Evolutionary conservation across 2,329 filamentous ascomycete species (phyloP), one percentile per base, ranked within the genome.

Genomic region (Diaporthe longicolla): DNA sequence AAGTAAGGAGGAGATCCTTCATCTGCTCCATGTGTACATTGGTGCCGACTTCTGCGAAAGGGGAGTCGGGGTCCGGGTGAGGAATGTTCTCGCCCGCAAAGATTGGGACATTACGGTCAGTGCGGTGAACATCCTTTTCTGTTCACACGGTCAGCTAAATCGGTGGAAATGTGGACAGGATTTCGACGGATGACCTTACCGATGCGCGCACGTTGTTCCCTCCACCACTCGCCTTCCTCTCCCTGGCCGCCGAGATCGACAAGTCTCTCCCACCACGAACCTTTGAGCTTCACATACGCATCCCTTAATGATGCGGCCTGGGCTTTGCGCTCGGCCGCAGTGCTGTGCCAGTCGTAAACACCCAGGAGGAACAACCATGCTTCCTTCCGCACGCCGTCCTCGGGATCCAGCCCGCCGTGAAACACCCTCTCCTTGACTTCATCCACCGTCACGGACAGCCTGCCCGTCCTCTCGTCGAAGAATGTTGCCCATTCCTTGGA

Each of bases 121-220:
- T 99, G 79, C 97, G 93, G 82, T 99, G 97, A 24, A 99, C 97
- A 81, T 99, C 97, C 85, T 99, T 99, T 83, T 99, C 97, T 98
- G 87, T 82, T 69, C 40, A 54, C 13, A 19, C 8, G 32, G 76
- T 80, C 72, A 80, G 77, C 37, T 43, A 32, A 43, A 48, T 43
- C n/a, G 54, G n/a, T 29, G 10, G 8, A n/a, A 19, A 24, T 19
- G 19, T 15, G 4, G 35, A 17, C 32, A 37, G 6, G 19, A 3
- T 9, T 10, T 32, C 1, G 21, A 21, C 6, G 17, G 45, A 9
- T 24, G 45, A 70, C 83, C 92, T 86, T 91, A 98, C 96, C 96
- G 83, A 99, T 99, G 76, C 97, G 90, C 76, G 91, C 93, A 82
- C 93, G 94, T 82, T 99, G 97, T 83, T 99, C 97, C 76, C 95